Conservation (phyloP, 2,329 filamentous ascomycete genomes). For the Fusarium duplospermum region DNA sequence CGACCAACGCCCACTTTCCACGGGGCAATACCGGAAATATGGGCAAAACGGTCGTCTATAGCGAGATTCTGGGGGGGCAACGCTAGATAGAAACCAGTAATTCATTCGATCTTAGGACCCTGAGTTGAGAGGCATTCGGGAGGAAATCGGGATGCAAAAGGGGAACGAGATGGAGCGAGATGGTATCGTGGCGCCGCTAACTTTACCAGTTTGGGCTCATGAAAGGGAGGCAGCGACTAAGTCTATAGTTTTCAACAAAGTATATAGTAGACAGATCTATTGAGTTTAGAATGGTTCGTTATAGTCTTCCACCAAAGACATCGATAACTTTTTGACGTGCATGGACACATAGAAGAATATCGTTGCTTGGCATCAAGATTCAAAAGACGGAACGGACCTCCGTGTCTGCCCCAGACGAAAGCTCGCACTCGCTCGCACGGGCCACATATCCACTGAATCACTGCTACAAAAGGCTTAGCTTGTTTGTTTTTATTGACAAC, state of each 20-base stretch:
- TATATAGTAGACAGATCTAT: background rate
- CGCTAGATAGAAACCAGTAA: conserved; percentile 23
- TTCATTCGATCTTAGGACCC: conserved; percentile 1
- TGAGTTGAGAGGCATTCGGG: background rate
- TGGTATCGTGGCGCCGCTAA: background rate
- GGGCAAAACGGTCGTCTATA: background rate
- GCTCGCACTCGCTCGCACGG: conserved; percentile 30
- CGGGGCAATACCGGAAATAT: background rate
- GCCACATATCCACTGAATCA: background rate
- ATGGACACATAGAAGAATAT: background rate
- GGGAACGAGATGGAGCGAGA: background rate
- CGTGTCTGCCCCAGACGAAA: background rate
- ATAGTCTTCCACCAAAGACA: background rate
- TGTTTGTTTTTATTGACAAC: background rate
- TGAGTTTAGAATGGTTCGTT: background rate
- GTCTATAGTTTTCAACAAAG: background rate
- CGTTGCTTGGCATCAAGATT: background rate
- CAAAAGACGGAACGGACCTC: background rate
- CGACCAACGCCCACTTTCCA: background rate
- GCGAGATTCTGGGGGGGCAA: background rate
- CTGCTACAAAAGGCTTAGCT: background rate
- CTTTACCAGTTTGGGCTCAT: background rate
- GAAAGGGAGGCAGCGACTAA: background rate
- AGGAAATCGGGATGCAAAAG: background rate
- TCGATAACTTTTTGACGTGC: background rate